A percentile compares a stretch with the other conserved stretches of the same genome.
Conservation (phyloP, 306 rosid genomes). For the Vachellia collinsii region DNA sequence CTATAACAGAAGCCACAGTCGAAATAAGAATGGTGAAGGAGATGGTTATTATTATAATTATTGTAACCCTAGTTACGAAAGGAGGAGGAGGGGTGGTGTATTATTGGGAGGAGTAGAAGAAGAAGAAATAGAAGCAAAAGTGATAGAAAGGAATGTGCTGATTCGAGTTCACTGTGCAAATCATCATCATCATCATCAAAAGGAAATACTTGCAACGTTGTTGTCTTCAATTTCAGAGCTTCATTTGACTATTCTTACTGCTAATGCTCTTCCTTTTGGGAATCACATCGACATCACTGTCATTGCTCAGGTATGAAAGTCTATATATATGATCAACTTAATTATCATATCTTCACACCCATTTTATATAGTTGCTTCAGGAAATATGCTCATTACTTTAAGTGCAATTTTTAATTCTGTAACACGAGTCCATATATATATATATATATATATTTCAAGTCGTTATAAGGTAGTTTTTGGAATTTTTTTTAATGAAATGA, state of each 20-base stretch:
- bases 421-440: too few relatives aligned
- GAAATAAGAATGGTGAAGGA: background rate
- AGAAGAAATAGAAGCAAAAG: conserved; percentile 13
- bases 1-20: background rate
- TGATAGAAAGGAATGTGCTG: conserved; percentile 13
- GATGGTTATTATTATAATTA: background rate
- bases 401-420: too few relatives aligned
- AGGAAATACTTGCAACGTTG: background rate
- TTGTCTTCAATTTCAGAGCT: background rate
- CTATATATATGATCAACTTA: too few relatives aligned
- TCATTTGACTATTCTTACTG: background rate
- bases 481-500: too few relatives aligned
- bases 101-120: background rate
- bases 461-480: background rate
- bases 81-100: background rate
- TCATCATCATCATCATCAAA: background rate
- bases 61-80: background rate
- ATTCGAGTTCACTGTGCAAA: conserved; percentile 20
- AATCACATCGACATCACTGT: conserved; percentile 11
- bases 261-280: conserved; percentile 9
- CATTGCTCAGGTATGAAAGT: background rate
- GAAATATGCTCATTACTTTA: too few relatives aligned
- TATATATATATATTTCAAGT: background rate
- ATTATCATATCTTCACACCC: too few relatives aligned
- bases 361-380: too few relatives aligned